Conservation (phyloP, 177 flowering plant genomes). For the Vitis hybrid region DNA sequence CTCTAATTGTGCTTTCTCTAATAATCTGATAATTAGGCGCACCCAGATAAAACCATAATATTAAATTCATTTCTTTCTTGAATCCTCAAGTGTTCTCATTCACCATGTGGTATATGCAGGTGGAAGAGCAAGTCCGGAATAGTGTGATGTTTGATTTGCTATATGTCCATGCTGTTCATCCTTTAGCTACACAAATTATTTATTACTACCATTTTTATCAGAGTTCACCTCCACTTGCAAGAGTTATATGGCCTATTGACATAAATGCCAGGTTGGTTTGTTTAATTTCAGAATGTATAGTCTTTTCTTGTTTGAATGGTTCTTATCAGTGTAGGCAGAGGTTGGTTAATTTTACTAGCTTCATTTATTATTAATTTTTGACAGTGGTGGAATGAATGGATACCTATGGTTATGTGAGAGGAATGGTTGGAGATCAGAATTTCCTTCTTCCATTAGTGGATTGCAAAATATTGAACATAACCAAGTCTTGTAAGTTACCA, state of each 20-base stretch:
- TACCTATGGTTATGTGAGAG: conserved; percentile 68
- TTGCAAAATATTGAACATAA: conserved; percentile 47
- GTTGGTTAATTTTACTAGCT: not conserved
- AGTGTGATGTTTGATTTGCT: conserved; percentile 81
- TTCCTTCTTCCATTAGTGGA: conserved; percentile 69
- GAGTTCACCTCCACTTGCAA: conserved; percentile 28
- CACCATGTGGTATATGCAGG: conserved; percentile 38
- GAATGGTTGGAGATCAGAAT: conserved; percentile 38
- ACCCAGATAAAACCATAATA: not conserved
- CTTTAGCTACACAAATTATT: conserved; percentile 51
- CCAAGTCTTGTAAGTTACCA: conserved; percentile 59
- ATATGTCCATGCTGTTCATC: conserved; percentile 55
- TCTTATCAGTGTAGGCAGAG: not conserved
- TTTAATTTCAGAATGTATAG: not conserved
- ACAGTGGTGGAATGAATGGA: conserved; percentile 97
- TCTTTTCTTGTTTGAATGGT: not conserved
- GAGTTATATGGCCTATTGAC: conserved; percentile 43
- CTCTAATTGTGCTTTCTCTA: not conserved
- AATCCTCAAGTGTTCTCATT: not conserved
- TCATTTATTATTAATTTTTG: conserved; percentile 17
- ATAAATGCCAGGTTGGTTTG: conserved; percentile 57
- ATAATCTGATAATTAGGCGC: not conserved
- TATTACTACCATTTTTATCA: conserved; percentile 33
- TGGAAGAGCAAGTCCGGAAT: conserved; percentile 73
- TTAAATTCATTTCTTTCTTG: not conserved